phyloP scores from a whole-genome alignment of 1,284 basidiomycete genomes.

The Boletus smithii region DNA sequence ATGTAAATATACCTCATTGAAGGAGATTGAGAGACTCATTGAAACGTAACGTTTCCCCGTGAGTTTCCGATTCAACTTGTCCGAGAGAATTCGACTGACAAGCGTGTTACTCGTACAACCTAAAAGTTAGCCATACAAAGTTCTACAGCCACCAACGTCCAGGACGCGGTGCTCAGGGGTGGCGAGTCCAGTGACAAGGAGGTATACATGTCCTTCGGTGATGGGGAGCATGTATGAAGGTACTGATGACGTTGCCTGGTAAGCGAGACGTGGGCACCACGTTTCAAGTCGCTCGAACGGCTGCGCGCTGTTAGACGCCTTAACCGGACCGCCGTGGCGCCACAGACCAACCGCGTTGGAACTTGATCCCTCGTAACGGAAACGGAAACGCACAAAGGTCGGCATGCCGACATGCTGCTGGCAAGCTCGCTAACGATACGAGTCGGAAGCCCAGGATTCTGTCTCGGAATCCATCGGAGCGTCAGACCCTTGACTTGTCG shows the following conservation, averaged over 20 bases:
- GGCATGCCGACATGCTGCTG: neutral
- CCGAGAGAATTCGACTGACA: neutral
- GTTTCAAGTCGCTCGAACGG: constrained; percentile 18
- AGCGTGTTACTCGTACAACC: too few species aligned
- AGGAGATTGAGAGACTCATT: neutral
- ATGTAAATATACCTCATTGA: neutral
- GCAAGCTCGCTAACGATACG: neutral
- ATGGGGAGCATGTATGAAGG: too few species aligned
- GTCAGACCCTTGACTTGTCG: too few species aligned
- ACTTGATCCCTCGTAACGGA: neutral
- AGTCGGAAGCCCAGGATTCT: neutral
- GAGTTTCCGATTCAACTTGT: neutral
- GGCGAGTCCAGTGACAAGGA: neutral
- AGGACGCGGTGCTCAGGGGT: neutral
- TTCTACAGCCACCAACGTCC: neutral
- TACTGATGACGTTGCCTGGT: constrained; percentile 14
- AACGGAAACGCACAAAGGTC: neutral
- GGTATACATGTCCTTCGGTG: neutral
- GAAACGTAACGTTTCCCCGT: neutral
- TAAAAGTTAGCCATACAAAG: neutral
- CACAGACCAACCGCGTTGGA: neutral
- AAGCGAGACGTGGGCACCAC: constrained; percentile 18
- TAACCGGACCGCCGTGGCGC: neutral
- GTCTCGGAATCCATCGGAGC: neutral
- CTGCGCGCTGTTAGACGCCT: too few species aligned